Evolutionary conservation across 108 stramenopile genomes (phyloP).

Genomic region (Parietichytrium sp.): DNA sequence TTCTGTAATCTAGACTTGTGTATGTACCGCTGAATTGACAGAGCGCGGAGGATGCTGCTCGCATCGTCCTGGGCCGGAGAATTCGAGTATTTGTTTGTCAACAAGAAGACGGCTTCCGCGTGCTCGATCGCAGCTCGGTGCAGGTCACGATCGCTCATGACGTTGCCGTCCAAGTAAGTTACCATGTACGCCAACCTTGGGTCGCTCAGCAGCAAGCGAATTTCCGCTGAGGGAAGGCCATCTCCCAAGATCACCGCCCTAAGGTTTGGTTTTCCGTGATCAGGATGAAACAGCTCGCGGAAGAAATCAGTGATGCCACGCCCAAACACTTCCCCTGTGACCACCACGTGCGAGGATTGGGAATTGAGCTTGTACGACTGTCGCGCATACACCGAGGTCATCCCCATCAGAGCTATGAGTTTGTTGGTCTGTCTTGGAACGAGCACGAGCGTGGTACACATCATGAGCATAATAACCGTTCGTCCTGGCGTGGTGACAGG

Average conservation of each 20-base stretch:
- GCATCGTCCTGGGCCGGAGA: neutral
- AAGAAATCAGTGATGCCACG: slow-evolving; percentile 27
- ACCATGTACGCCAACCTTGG: slow-evolving; percentile 4
- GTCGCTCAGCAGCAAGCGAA: neutral
- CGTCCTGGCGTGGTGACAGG: neutral
- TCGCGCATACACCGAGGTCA: slow-evolving; percentile 25
- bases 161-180: slow-evolving; percentile 42
- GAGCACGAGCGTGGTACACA: neutral
- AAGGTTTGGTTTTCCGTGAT: slow-evolving; percentile 21
- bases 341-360: neutral
- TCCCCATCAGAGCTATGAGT: slow-evolving; percentile 20
- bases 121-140: neutral
- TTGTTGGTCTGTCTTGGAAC: slow-evolving; percentile 33
- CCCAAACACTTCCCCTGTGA: slow-evolving; percentile 11
- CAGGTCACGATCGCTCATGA: slow-evolving; percentile 27
- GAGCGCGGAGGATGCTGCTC: slow-evolving; percentile 26
- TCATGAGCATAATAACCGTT: neutral
- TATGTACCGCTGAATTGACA: slow-evolving; percentile 6
- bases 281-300: slow-evolving; percentile 37
- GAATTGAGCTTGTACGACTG: neutral
- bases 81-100: neutral
- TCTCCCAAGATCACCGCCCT: slow-evolving; percentile 26
- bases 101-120: neutral
- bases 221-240: neutral
- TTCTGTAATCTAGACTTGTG: neutral